Conservation (phyloP, 495 filamentous ascomycete species). For the Tuber calosporum region DNA sequence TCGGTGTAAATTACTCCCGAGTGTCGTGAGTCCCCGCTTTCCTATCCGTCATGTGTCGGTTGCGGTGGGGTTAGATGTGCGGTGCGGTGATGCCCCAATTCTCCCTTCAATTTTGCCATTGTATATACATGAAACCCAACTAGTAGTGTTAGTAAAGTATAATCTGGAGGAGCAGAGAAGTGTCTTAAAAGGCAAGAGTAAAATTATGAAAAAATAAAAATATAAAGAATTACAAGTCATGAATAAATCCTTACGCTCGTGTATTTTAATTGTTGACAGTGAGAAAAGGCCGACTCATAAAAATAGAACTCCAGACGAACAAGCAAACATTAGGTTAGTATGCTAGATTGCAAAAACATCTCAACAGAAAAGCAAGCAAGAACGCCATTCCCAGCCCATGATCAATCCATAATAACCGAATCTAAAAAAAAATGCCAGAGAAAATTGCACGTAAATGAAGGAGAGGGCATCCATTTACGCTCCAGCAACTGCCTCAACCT, state of each 20-base stretch:
- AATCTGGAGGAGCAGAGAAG: neutral
- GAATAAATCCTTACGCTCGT: neutral
- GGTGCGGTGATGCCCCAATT: neutral
- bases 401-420: neutral
- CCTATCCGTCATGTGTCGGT: neutral
- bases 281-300: neutral
- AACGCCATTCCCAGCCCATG: conserved; percentile 18
- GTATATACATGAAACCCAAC: neutral
- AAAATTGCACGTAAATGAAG: neutral
- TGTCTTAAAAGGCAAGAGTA: neutral
- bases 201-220: neutral
- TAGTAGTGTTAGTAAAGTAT: neutral
- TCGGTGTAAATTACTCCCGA: neutral
- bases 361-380: conserved; percentile 11
- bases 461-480: conserved; percentile 11
- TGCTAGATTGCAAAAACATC: too few relatives aligned
- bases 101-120: neutral
- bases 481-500: conserved; percentile 50
- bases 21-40: neutral
- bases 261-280: neutral
- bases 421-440: conserved; percentile 13
- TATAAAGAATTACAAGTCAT: conserved; percentile 1
- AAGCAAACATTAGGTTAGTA: conserved; percentile 10
- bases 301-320: neutral
- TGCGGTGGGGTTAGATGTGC: neutral